Base-by-base conservation (phyloP, 2,329 filamentous ascomycete genomes). In the Ascochyta viciae-villosae region DNA sequence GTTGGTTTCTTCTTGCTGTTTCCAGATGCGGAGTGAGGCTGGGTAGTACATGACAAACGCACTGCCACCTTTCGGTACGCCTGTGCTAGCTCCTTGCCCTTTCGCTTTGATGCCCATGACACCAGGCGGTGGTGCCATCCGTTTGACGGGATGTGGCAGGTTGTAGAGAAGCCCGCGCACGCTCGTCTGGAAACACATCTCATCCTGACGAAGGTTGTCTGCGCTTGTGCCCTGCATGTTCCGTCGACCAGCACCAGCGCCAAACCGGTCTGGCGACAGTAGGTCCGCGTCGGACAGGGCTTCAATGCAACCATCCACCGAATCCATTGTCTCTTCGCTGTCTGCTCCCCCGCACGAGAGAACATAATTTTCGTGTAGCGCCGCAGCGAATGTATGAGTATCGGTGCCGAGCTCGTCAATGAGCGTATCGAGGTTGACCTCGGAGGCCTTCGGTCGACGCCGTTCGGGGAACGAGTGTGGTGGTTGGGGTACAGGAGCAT, bases 391-490 rank as follows among this genome's bases (percentile, higher is more conserved):
- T 0, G 93, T 97, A 54, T 90, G 87, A 0, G 89, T 91, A 68
- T 99, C 95, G 0, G 95, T 96, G 1, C 95, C 95, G 0, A 90
- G 92, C 77, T 97, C 94, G 67, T 96, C 91, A 23, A 96, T 89
- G n/a, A 99, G 82, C 1, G 85, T 82, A 61, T 96, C 89, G 22
- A 78, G 67, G 49, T 78, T 71, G 15, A 77, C 76, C 57, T 82
- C 79, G 0, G 80, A 77, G 8, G 74, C 63, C 58, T 79, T 81
- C 7, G 73, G 71, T 47, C 81, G 74, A 29, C 73, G 69, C 47
- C 76, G 73, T 49, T 80, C 76, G 0, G 80, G 77, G 27, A 82
- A 75, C 66, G 78, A 80, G 37, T 74, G 67, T 19, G 81, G 79
- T 13, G 81, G 81, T 46, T 81, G 79, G 7, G 74, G 66, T 35